These are phyloP conservation scores for Lepidium africanum DNA, from an alignment of 345 rosid genomes.

Conservation along the genomic window DNA sequence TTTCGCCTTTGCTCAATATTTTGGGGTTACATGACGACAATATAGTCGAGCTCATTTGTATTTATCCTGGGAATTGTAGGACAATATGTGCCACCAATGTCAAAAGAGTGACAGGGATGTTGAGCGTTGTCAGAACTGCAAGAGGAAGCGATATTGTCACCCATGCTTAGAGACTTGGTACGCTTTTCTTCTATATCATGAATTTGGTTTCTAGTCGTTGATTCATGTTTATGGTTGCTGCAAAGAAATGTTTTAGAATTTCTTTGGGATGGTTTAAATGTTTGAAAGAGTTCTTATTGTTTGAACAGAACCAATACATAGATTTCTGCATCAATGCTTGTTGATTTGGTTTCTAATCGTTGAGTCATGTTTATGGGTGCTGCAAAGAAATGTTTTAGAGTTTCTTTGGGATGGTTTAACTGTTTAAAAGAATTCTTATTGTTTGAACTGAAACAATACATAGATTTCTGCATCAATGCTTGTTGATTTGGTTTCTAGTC, in stretches of 20 bases:
- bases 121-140: slow-evolving; percentile 41
- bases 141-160: slow-evolving; percentile 42
- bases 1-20: background rate
- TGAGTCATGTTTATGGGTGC: too few relatives aligned
- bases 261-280: background rate
- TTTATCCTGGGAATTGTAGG: background rate
- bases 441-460: background rate
- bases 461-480: background rate
- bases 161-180: slow-evolving; percentile 44
- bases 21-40: background rate
- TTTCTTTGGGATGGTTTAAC: too few relatives aligned
- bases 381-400: too few relatives aligned
- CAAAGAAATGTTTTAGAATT: background rate
- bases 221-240: background rate
- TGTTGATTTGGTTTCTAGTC: background rate
- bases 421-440: background rate
- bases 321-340: background rate
- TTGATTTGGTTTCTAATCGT: background rate
- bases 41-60: background rate
- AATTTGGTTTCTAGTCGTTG: background rate
- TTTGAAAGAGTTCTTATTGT: background rate
- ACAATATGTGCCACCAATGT: slow-evolving; percentile 59
- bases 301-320: background rate
- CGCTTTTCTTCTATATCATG: background rate
- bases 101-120: slow-evolving; percentile 45